Base-by-base conservation (phyloP, 2,329 filamentous ascomycete species). In the Knufia fluminis region DNA sequence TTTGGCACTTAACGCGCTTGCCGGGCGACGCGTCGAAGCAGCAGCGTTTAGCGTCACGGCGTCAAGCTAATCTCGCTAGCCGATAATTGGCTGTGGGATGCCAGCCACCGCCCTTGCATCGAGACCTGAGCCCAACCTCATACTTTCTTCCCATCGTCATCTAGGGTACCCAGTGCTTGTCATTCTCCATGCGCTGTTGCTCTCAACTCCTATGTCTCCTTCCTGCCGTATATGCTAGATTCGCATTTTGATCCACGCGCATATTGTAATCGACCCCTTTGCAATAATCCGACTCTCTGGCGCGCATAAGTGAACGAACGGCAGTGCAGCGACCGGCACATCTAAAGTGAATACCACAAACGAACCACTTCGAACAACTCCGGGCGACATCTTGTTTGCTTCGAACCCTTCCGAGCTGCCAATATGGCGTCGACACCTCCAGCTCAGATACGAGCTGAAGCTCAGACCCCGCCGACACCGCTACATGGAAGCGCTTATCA, bases 401-500 rank as follows among this genome's bases (percentile, higher is more conserved):
- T 41, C 43, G 41, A 48, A 41, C 31, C 39, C 39, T n/a, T 19
- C 35, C 28, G 41, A 39, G 23, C 40, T 23, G 28, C 50, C 54
- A 62, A 49, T 46, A 72, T 71, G 68, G 65, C 69, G 46, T 65
- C 69, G 32, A 72, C 70, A 57, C 70, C 70, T 49, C 70, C 70
- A n/a, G 62, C 65, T 31, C 57, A 58, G 45, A 55, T 59, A 24
- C 38, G 44, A 20, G 45, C 40, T 12, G 51, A 49, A 23, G 54
- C 56, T 31, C 48, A 65, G n/a, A 66, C 66, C 42, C 71, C 71
- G 39, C 61, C 63, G 36, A 70, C 70, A 51, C 71, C 71, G 44
- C 66, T 65, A 49, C 68, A 72, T 63, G 71, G 71, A 40, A 59
- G 55, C 50, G 57, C 58, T 35, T 55, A 53, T 28, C 59, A 62